A percentile compares a stretch with the other conserved stretches of the same genome.
These are phyloP conservation scores for Fusarium liriodendri DNA, from an alignment of 2,329 filamentous ascomycete genomes.

Conservation along the genomic window DNA sequence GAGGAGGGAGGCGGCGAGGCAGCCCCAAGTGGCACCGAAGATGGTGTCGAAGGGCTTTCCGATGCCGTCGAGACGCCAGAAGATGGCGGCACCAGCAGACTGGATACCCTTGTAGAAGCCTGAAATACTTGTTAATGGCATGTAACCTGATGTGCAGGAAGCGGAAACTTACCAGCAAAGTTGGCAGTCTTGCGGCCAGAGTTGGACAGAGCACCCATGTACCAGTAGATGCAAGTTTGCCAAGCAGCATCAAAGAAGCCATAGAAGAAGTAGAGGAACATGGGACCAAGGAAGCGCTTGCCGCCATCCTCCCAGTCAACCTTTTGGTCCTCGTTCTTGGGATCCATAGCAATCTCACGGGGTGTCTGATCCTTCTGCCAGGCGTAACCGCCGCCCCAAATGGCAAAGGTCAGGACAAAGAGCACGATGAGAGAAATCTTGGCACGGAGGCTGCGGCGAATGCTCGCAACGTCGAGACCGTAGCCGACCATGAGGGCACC, in stretches of 20 bases:
- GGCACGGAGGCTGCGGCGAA: slow-evolving; percentile 59
- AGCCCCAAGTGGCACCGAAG: slow-evolving; percentile 77
- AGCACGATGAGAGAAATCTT: slow-evolving; percentile 59
- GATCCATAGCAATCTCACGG: slow-evolving; percentile 54
- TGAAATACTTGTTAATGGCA: slow-evolving; percentile 42
- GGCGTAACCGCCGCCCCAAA: slow-evolving; percentile 71
- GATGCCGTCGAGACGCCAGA: slow-evolving; percentile 43
- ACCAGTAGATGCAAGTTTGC: slow-evolving; percentile 63
- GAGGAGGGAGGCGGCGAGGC: slow-evolving; percentile 77
- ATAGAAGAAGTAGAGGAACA: slow-evolving; percentile 78
- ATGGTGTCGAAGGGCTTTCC: slow-evolving; percentile 71
- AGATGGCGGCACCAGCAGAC: slow-evolving; percentile 44
- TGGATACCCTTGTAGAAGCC: slow-evolving; percentile 77
- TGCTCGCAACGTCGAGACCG: slow-evolving; percentile 55
- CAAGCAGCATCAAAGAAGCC: slow-evolving; percentile 75
- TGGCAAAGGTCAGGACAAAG: slow-evolving; percentile 61
- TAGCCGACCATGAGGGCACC: slow-evolving; percentile 61
- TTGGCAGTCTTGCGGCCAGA: slow-evolving; percentile 91
- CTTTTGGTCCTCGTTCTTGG: slow-evolving; percentile 43
- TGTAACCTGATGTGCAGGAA: no score
- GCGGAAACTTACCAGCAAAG: slow-evolving; percentile 60
- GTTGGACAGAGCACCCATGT: slow-evolving; percentile 92
- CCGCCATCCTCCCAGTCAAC: slow-evolving; percentile 59
- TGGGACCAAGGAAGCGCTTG: slow-evolving; percentile 67
- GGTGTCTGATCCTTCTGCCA: slow-evolving; percentile 70